These are phyloP conservation scores for Oryza glumipatula DNA, from an alignment of 176 grass and related monocot genomes.

Conservation along the genomic window DNA sequence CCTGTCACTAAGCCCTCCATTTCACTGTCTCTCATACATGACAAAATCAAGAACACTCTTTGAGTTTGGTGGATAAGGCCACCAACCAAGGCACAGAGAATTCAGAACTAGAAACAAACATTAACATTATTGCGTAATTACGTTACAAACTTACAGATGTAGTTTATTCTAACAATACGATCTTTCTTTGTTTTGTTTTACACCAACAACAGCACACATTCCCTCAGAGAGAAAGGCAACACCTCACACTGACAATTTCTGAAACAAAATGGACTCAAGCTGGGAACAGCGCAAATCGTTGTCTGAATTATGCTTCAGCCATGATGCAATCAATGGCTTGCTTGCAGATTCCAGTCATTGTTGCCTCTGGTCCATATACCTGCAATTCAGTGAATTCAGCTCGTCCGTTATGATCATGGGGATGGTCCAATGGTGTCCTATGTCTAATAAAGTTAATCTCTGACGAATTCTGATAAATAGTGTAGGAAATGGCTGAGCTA, in stretches of 20 bases:
- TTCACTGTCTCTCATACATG: not conserved
- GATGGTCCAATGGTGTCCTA: not conserved
- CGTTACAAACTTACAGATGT: not conserved
- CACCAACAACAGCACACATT: not conserved
- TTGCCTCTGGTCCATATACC: slow-evolving; percentile 94
- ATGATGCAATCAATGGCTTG: slow-evolving; percentile 91
- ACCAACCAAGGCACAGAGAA: not conserved
- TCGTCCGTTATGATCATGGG: not conserved
- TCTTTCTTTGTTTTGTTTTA: slow-evolving; percentile 16
- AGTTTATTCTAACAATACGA: slow-evolving; percentile 26
- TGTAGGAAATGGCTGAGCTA: slow-evolving; percentile 1
- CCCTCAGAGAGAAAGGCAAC: not conserved
- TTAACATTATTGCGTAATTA: slow-evolving; percentile 27
- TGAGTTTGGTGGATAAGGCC: not conserved
- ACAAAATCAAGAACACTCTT: not conserved
- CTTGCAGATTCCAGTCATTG: slow-evolving; percentile 98
- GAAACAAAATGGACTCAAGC: slow-evolving; percentile 23
- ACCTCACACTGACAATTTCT: not conserved
- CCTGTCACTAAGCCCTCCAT: not conserved
- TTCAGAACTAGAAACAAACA: slow-evolving; percentile 20
- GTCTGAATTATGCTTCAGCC: slow-evolving; percentile 45
- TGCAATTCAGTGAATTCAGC: slow-evolving; percentile 47
- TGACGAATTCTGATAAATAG: not conserved
- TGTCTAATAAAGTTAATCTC: not conserved
- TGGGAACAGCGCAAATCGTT: not conserved